phyloP scores from a whole-genome alignment of 2,329 filamentous ascomycete species.

The Leptoxyphium fumago region DNA sequence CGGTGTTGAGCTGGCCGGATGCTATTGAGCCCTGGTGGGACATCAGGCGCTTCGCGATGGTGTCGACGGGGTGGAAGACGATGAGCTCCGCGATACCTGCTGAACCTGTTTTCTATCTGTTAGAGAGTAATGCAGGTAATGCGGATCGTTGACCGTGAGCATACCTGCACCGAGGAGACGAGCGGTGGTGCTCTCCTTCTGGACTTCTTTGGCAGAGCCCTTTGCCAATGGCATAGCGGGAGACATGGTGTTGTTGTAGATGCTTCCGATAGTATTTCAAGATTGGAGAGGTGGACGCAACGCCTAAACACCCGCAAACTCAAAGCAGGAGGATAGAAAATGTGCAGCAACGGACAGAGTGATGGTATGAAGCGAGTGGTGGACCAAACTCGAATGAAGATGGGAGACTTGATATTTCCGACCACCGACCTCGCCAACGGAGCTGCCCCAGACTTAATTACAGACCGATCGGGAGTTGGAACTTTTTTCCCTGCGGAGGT shows the following conservation, averaged over 20 bases:
- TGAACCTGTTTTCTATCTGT: constrained; percentile 43
- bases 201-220: constrained; percentile 40
- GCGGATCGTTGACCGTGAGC: constrained; percentile 5
- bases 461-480: too few relatives aligned
- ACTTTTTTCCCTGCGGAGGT: too few relatives aligned
- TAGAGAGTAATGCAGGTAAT: too few relatives aligned
- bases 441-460: too few relatives aligned
- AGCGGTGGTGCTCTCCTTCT: constrained; percentile 81
- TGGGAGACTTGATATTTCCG: too few relatives aligned
- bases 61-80: constrained; percentile 93
- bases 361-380: neutral
- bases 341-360: constrained; percentile 1
- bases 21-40: constrained; percentile 75
- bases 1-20: constrained; percentile 58
- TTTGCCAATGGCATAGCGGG: constrained; percentile 12
- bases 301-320: neutral
- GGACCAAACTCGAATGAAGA: neutral
- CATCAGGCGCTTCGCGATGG: constrained; percentile 97
- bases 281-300: neutral
- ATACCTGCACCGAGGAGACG: constrained; percentile 83
- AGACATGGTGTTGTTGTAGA: constrained; percentile 10
- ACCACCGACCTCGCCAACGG: too few relatives aligned
- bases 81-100: constrained; percentile 87
- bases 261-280: neutral
- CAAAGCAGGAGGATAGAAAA: neutral